Evolutionary conservation across 148 eudicot genomes (phyloP), one percentile per base, ranked within the genome.

Genomic region (Nyssa sinensis): DNA sequence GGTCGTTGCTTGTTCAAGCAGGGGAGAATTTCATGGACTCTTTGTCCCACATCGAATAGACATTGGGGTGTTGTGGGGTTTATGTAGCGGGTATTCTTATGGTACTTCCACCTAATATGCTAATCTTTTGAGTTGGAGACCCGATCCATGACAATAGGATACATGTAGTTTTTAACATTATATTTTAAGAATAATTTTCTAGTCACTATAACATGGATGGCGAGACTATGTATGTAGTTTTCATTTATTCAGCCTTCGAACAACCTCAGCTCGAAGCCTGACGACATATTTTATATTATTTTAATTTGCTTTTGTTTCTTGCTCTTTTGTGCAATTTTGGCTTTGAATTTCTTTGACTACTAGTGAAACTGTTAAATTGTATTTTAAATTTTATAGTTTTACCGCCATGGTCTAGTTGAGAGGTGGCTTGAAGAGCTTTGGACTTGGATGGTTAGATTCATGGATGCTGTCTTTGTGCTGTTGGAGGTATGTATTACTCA

Each of bases 351-450:
- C 35, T 60, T 44, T 58, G 65, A 27, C 9, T 25, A 67, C 12
- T 49, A 70, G 47, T 72, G 59, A 63, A 62, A 75, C 61, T 35
- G 17, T 55, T 39, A 9, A 71, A 65, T 62, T 77, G 21, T 69
- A 4, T 71, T 74, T 76, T 71, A 74, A 69, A 72, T 51, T 71
- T 74, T 87, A 75, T 84, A 92, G 98, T 90, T 89, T 86, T 88
- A 75, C 69, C 88, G 76, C 73, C 94, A 75, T 79, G 94, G 87
- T 85, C 82, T 81, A 71, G 92, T 92, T 76, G 97, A 92, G 82
- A 86, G 89, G 79, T 90, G 97, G 97, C 87, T 85, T 71, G 91
- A 88, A 73, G 94, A 89, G 73, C 83, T 88, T n/a, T 95, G 97
- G 98, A 77, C 80, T 63, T 84, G 88, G 86, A 85, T 92, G 92